Base-by-base conservation (phyloP, 2,329 filamentous ascomycete genomes). In the Laburnicola sp. region DNA sequence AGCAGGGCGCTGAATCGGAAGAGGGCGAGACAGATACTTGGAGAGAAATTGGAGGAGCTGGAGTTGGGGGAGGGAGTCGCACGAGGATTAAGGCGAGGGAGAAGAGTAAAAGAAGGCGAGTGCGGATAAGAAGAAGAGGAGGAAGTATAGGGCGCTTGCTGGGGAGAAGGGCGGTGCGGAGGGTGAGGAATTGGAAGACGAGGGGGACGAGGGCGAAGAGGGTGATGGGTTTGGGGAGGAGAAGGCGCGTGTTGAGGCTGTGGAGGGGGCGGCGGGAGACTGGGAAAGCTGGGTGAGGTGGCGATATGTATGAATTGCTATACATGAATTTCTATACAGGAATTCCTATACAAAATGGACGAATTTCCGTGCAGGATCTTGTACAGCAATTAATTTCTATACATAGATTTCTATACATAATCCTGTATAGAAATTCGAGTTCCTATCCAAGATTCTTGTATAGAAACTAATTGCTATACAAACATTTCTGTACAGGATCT, bases 1-100 rank as follows among this genome's bases (percentile, higher is more conserved):
- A 95, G 89, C 1, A 85, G 91, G 16, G 83, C 83, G 50, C 89
- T 96, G 74, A 99, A 99, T 71, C 84, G 92, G 57, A 92, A 88
- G 72, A 87, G 90, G 56, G 94, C 94, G 9, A 82, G 92, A 35
- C 80, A 85, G 59, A 77, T 96, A 36, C 80, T 97, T 27, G 89
- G 88, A 23, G 85, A 89, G 61, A 84, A 82, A 63, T 76, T 90
- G n/a, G 94, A 99, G 72, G 80, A 88, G 59, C 63, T 87, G 31
- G 78, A 83, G 60, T 86, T 90, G 60, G 93, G 93, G 2, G 81
- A 85, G 22, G 85, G 57, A 89, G 86, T 65, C 78, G 90, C 25
- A 80, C 80, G 8, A 82, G 82, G 35, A 75, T 91, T 28, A 86
- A 90, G 45, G 83, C 78, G 3, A 82, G 82, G 45, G 75, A 80